phyloP scores from a whole-genome alignment of 116 monocot genomes.

The Cymodocea nodosa region DNA sequence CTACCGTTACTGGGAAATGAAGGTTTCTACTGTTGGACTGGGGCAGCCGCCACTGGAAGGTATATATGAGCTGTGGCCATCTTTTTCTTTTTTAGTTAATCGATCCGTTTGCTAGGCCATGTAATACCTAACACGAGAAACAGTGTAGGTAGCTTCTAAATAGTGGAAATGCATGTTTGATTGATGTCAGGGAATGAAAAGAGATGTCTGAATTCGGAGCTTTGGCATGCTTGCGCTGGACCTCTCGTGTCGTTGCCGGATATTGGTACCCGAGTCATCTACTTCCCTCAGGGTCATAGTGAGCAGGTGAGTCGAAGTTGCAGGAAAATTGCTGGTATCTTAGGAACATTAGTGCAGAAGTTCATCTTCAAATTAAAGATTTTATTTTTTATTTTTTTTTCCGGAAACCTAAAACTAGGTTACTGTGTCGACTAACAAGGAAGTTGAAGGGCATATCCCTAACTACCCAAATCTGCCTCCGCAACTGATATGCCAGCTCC shows the following conservation, averaged over 20 bases:
- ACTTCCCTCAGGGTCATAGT: slow-evolving; percentile 97
- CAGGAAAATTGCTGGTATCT: neutral
- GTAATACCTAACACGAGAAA: no score
- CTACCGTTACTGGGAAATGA: slow-evolving; percentile 22
- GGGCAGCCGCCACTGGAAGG: slow-evolving; percentile 54
- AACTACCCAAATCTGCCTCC: slow-evolving; percentile 85
- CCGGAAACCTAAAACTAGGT: slow-evolving; percentile 32
- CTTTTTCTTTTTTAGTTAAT: neutral
- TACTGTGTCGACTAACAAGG: slow-evolving; percentile 85
- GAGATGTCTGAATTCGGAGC: slow-evolving; percentile 91
- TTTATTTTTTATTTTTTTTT: neutral
- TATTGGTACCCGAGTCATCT: slow-evolving; percentile 78
- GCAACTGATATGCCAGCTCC: slow-evolving; percentile 89
- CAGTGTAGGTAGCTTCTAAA: neutral
- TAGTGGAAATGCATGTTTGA: neutral
- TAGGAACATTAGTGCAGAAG: neutral
- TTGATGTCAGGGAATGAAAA: slow-evolving; percentile 34
- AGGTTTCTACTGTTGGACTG: slow-evolving; percentile 29
- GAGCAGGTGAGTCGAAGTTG: slow-evolving; percentile 52
- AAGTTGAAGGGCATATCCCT: slow-evolving; percentile 88
- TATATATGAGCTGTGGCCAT: slow-evolving; percentile 4
- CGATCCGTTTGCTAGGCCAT: neutral
- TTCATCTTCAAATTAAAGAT: neutral
- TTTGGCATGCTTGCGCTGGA: slow-evolving; percentile 98
- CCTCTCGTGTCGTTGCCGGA: slow-evolving; percentile 89